Evolutionary conservation across 768 basidiomycete species (phyloP).

Genomic region (Pilatotrama ljubarskyi): DNA sequence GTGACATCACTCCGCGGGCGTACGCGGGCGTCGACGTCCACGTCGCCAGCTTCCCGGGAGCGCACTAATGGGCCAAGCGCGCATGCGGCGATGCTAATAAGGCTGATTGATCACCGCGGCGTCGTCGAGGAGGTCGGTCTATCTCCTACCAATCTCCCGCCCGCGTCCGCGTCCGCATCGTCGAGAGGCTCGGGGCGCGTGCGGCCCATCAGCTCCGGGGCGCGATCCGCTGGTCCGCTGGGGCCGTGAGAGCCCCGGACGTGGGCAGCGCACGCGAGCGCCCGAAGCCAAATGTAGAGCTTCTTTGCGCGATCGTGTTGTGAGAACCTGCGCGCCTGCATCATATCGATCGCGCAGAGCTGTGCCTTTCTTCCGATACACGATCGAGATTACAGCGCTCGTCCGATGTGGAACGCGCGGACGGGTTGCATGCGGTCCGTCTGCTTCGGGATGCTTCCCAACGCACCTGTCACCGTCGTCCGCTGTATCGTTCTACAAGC

Average conservation of each 20-base stretch:
- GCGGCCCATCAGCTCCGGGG: not conserved
- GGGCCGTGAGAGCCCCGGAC: not conserved
- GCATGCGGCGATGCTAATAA: slow-evolving; percentile 1
- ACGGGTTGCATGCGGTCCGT: slow-evolving; percentile 18
- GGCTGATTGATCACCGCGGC: slow-evolving; percentile 18
- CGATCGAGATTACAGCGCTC: slow-evolving; percentile 13
- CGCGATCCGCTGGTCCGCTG: slow-evolving; percentile 1
- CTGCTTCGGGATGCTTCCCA: slow-evolving; percentile 17
- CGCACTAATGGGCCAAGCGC: not conserved
- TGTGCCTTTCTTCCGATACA: slow-evolving; percentile 16
- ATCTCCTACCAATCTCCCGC: slow-evolving; percentile 24
- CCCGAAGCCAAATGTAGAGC: not conserved
- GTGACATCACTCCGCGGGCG: slow-evolving; percentile 17
- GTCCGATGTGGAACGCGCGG: slow-evolving; percentile 12
- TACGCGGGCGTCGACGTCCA: not conserved
- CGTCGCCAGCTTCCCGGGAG: slow-evolving; percentile 4
- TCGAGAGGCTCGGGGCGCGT: not conserved
- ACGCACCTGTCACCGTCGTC: slow-evolving; percentile 9
- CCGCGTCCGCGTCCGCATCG: slow-evolving; percentile 11
- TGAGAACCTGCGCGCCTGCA: slow-evolving; percentile 9
- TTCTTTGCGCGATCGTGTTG: slow-evolving; percentile 15
- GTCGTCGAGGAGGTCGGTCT: slow-evolving; percentile 15
- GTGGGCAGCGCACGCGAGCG: not conserved
- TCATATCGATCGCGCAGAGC: slow-evolving; percentile 17
- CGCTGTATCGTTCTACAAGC: slow-evolving; percentile 4